Evolutionary conservation across 805 yeast species (phyloP).

Genomic region (Saccharomyces paradoxus): DNA sequence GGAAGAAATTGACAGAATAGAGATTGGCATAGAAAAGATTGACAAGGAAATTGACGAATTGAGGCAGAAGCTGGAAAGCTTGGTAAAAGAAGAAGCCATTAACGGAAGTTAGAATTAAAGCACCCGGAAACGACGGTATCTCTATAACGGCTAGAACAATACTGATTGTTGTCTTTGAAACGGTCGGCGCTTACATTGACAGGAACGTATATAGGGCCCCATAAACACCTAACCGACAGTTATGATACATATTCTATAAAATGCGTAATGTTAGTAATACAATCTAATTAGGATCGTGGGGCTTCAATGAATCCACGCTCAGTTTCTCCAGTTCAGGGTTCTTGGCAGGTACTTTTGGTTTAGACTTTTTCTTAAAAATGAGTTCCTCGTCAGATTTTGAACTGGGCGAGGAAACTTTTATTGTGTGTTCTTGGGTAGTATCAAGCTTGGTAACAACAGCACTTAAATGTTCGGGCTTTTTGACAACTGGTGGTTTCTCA

Average conservation of each 20-base stretch:
- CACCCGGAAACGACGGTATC: background rate
- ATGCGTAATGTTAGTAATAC: background rate
- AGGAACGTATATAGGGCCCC: background rate
- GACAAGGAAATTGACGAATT: slow-evolving; percentile 38
- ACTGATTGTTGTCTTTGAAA: background rate
- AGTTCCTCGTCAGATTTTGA: background rate
- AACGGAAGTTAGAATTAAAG: background rate
- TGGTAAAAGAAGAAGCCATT: background rate
- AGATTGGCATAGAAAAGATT: slow-evolving; percentile 38
- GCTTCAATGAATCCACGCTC: slow-evolving; percentile 44
- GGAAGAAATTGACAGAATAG: slow-evolving; percentile 54
- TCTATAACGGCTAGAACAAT: background rate
- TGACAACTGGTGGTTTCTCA: background rate
- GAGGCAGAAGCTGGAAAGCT: slow-evolving; percentile 23
- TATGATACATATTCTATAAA: background rate
- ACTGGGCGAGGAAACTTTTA: background rate
- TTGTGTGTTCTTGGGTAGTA: background rate
- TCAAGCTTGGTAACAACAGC: background rate
- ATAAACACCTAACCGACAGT: background rate
- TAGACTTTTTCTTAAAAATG: slow-evolving; percentile 8
- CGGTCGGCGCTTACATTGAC: background rate
- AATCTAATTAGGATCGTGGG: slow-evolving; percentile 39
- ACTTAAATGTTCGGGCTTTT: background rate
- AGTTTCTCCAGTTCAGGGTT: slow-evolving; percentile 19
- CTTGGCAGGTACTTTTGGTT: slow-evolving; percentile 26